Conservation (phyloP, 768 basidiomycete genomes). For the Boletus pseudo-olivaceus region DNA sequence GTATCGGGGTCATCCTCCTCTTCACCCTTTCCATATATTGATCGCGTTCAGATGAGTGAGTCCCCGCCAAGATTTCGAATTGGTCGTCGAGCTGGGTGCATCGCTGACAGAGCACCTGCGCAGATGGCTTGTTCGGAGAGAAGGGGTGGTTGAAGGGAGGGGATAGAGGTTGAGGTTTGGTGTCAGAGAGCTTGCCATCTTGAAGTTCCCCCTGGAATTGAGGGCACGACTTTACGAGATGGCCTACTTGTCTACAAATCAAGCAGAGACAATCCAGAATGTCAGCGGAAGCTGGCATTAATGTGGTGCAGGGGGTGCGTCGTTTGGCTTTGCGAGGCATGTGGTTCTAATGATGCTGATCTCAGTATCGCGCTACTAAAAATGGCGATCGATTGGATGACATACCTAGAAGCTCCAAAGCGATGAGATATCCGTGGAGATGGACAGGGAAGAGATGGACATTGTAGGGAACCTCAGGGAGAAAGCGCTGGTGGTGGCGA, state of each 20-base stretch:
- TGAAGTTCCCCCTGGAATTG: neutral
- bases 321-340: neutral
- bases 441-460: no score
- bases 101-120: neutral
- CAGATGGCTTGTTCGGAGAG: neutral
- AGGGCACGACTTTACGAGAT: neutral
- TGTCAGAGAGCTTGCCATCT: neutral
- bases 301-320: neutral
- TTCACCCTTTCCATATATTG: neutral
- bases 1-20: slow-evolving; percentile 2
- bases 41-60: neutral
- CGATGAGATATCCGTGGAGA: neutral
- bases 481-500: neutral
- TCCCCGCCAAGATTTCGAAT: neutral
- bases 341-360: neutral
- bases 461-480: neutral
- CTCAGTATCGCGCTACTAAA: neutral
- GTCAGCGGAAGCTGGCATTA: neutral
- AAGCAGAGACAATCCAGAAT: neutral
- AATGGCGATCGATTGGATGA: neutral
- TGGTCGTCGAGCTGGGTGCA: neutral
- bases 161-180: neutral
- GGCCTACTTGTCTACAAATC: neutral
- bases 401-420: neutral
- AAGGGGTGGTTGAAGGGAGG: neutral